Conservation (phyloP, 2,329 filamentous ascomycete species). For the Microascus cirrosus region DNA sequence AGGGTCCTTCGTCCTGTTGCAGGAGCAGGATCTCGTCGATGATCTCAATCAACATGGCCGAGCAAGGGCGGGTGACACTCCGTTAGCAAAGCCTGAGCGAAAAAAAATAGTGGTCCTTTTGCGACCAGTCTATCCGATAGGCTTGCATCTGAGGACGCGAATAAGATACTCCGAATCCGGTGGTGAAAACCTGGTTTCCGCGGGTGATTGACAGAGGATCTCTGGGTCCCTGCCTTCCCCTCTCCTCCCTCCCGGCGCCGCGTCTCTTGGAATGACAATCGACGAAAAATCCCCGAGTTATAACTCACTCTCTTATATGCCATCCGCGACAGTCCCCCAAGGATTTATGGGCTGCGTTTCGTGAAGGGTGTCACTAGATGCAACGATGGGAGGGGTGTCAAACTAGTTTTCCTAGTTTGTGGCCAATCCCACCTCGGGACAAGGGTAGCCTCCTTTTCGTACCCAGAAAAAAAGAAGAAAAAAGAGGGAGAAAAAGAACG, state of each 20-base stretch:
- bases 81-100: no score
- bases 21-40: no score
- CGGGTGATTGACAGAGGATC: background rate
- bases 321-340: background rate
- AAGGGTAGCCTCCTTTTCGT: background rate
- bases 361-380: background rate
- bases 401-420: background rate
- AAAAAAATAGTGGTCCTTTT: no score
- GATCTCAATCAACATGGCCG: no score
- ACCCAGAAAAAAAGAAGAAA: no score
- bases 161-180: no score
- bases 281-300: background rate
- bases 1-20: no score
- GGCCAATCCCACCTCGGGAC: background rate
- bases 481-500: no score
- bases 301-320: background rate
- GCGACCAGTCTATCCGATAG: no score
- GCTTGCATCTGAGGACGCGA: no score
- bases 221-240: background rate
- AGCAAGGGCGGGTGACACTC: no score
- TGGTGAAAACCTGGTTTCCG: background rate
- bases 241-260: background rate
- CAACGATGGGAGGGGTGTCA: background rate
- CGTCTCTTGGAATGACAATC: background rate
- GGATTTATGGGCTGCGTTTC: background rate